Evolutionary conservation across 1,284 basidiomycete genomes (phyloP), one percentile per base, ranked within the genome.

Genomic region (Rhodotorula sp.): DNA sequence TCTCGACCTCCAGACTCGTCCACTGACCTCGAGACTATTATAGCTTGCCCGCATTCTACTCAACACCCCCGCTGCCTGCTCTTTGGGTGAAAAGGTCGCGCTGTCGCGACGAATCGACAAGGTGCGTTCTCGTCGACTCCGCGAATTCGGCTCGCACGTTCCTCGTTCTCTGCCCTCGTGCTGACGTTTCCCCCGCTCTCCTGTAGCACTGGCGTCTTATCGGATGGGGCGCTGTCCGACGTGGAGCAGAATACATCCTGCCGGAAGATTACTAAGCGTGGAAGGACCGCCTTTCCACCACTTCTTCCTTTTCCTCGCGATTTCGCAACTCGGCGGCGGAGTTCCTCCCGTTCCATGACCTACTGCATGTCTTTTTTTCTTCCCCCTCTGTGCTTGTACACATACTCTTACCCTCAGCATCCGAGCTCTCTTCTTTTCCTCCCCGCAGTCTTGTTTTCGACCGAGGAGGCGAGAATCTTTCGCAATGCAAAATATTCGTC

Each of bases 1-100:
- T 10, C n/a, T 17, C 12, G 33, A 7, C 22, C 37, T 44, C 10
- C 37, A 24, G 22, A 12, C 26, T 18, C 17, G 15, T 24, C 42
- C 20, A 6, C 24, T 22, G 30, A 18, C 6, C 49, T 22, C 61
- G 7, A 1, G 6, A 5, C 7, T n/a, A 14, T 3, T 46, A 17
- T 4, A 22, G 26, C 44, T 51, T 18, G 17, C 49, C 17, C n/a
- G 61, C 82, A 95, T 96, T 74, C 88, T 92, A 76, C 53, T 67
- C 45, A 71, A 67, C 45, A 89, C 89, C 4, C 94, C 94, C 0
- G 93, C 93, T 8, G 96, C 94, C 80, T 94, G 92, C 45, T 93
- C 95, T 80, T 86, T 95, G 57, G 93, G 91, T 29, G 94, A 97
- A 83, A 97, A 96, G 84, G 94, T 97, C 61, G 93, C 94, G 1